Conservation (phyloP, 805 yeast genomes). For the Kuraishia ogatae region DNA sequence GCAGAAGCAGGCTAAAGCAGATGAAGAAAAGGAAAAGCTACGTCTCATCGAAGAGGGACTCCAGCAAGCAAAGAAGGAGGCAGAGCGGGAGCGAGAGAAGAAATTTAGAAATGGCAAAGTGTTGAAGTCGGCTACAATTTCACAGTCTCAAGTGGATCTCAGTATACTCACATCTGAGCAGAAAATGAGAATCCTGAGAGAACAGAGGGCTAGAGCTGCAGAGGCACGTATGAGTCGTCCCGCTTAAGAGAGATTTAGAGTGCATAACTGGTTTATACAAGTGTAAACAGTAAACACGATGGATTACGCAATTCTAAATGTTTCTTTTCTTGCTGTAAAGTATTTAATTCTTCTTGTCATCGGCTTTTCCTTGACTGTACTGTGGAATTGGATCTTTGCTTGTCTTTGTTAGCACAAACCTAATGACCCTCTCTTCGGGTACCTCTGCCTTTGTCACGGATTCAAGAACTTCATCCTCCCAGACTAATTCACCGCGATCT, state of each 20-base stretch:
- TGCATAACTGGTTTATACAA: too few relatives aligned
- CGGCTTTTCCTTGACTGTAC: not conserved
- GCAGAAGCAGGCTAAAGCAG: slow-evolving; percentile 26
- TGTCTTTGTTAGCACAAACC: slow-evolving; percentile 39
- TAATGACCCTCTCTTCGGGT: slow-evolving; percentile 73
- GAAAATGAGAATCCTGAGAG: slow-evolving; percentile 74
- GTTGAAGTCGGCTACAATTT: slow-evolving; percentile 14
- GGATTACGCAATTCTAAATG: too few relatives aligned
- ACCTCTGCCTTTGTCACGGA: slow-evolving; percentile 9
- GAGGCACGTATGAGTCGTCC: slow-evolving; percentile 62
- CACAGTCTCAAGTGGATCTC: slow-evolving; percentile 32
- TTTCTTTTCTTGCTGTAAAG: not conserved
- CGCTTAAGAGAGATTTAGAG: not conserved
- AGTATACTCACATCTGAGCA: slow-evolving; percentile 69
- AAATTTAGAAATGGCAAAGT: slow-evolving; percentile 27
- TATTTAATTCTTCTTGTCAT: not conserved
- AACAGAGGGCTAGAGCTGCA: slow-evolving; percentile 93
- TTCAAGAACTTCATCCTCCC: slow-evolving; percentile 26
- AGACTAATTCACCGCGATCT: slow-evolving; percentile 5
- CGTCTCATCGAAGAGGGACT: slow-evolving; percentile 33
- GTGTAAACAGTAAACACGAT: too few relatives aligned
- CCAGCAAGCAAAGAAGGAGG: slow-evolving; percentile 28
- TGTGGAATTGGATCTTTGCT: slow-evolving; percentile 2
- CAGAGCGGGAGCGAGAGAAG: slow-evolving; percentile 16
- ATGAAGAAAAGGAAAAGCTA: slow-evolving; percentile 29